Conservation (phyloP, 768 basidiomycete species). For the Asterophora parasitica region DNA sequence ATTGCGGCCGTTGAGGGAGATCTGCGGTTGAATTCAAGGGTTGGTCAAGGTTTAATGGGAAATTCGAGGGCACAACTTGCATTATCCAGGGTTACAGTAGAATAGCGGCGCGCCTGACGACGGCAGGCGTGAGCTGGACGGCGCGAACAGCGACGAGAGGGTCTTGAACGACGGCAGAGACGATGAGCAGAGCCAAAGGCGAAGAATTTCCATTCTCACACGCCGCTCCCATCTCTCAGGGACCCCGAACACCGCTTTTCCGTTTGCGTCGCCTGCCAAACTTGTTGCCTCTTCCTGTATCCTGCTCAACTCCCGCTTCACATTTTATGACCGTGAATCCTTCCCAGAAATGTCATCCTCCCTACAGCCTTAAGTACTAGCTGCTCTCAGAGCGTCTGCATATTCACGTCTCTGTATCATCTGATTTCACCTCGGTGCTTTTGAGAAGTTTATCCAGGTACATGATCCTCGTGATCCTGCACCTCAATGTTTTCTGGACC, state of each 20-base stretch:
- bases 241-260: constrained; percentile 17
- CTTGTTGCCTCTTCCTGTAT: too few relatives aligned
- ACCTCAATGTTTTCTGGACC: too few relatives aligned
- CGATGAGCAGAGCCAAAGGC: constrained; percentile 18
- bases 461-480: too few relatives aligned
- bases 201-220: constrained; percentile 15
- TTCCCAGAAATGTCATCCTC: too few relatives aligned
- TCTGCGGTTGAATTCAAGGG: constrained; percentile 19
- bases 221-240: constrained; percentile 18
- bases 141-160: constrained; percentile 14
- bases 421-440: too few relatives aligned
- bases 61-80: constrained; percentile 27
- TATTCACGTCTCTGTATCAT: too few relatives aligned
- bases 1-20: constrained; percentile 19
- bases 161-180: constrained; percentile 19
- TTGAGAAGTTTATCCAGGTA: too few relatives aligned
- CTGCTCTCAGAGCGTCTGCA: too few relatives aligned
- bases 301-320: too few relatives aligned
- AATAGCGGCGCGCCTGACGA: constrained; percentile 1
- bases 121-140: constrained; percentile 13
- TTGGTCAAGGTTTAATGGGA: constrained; percentile 17
- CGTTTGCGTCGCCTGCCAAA: neutral
- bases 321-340: too few relatives aligned
- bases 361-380: too few relatives aligned
- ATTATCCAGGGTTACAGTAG: constrained; percentile 24